A percentile compares a stretch with the other conserved stretches of the same genome.
Evolutionary conservation across 208 protist species (phyloP).

Genomic region (Leishmania arabica): DNA sequence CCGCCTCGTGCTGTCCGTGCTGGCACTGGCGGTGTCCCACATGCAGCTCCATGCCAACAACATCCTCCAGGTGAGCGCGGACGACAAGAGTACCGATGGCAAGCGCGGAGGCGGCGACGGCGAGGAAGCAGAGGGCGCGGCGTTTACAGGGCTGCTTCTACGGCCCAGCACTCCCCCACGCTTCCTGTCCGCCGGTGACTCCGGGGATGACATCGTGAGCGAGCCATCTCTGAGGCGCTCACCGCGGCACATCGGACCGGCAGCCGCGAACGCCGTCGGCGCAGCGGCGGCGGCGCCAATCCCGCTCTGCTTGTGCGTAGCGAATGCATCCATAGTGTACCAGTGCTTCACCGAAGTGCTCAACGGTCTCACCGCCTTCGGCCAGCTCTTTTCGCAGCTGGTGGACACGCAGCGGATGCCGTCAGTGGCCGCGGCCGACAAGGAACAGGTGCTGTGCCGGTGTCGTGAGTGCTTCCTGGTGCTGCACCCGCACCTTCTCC

Average conservation of each 20-base stretch:
- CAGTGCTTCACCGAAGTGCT: constrained; percentile 29
- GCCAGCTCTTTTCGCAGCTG: constrained; percentile 30
- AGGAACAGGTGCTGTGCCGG: background rate
- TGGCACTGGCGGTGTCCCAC: constrained; percentile 18
- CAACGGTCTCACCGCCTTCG: constrained; percentile 23
- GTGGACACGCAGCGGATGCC: constrained; percentile 10
- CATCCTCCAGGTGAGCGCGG: background rate
- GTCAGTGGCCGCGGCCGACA: background rate
- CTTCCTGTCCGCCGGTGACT: background rate
- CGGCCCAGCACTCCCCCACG: background rate
- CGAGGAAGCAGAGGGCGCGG: background rate
- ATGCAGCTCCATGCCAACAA: constrained; percentile 3
- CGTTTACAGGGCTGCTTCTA: background rate
- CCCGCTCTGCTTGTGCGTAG: constrained; percentile 17
- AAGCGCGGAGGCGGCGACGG: background rate
- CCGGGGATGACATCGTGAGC: background rate
- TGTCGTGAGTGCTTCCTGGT: constrained; percentile 20
- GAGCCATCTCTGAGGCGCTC: background rate
- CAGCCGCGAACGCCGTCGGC: background rate
- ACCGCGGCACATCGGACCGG: background rate
- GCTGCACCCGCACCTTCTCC: constrained; percentile 33
- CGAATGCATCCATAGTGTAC: constrained; percentile 9
- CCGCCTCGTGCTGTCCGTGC: constrained; percentile 13
- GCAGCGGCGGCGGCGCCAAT: background rate
- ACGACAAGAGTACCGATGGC: background rate